Evolutionary conservation across 169 alveolate genomes (phyloP).

Genomic region (Perkinsus chesapeaki): DNA sequence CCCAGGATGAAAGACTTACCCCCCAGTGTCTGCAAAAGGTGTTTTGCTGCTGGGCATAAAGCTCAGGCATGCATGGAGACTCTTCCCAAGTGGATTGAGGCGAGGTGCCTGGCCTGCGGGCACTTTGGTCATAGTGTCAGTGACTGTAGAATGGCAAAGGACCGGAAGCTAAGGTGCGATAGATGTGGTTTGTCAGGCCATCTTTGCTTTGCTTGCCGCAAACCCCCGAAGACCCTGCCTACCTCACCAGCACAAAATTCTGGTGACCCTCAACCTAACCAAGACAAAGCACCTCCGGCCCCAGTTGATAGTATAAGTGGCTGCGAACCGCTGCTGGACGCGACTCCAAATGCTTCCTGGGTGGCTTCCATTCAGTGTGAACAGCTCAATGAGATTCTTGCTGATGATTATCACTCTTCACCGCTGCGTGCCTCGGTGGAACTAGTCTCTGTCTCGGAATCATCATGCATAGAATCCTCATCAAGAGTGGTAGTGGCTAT

Average conservation of each 20-base stretch:
- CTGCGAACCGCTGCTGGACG: neutral
- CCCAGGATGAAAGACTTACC: neutral
- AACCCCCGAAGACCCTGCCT: neutral
- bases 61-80: neutral
- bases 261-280: neutral
- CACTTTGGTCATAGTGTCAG: neutral
- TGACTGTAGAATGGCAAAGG: neutral
- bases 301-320: neutral
- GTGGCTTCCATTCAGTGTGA: neutral
- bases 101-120: neutral
- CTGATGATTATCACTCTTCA: neutral
- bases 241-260: neutral
- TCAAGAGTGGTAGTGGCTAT: neutral
- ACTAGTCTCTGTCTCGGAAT: neutral
- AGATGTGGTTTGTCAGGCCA: neutral
- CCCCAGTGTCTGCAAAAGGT: neutral
- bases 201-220: neutral
- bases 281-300: neutral
- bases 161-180: neutral
- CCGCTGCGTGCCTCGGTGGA: neutral
- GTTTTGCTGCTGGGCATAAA: neutral
- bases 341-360: neutral
- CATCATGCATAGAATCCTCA: neutral
- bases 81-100: neutral
- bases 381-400: neutral